Evolutionary conservation across 768 basidiomycete species (phyloP).

Genomic region (Mycena belliarum): DNA sequence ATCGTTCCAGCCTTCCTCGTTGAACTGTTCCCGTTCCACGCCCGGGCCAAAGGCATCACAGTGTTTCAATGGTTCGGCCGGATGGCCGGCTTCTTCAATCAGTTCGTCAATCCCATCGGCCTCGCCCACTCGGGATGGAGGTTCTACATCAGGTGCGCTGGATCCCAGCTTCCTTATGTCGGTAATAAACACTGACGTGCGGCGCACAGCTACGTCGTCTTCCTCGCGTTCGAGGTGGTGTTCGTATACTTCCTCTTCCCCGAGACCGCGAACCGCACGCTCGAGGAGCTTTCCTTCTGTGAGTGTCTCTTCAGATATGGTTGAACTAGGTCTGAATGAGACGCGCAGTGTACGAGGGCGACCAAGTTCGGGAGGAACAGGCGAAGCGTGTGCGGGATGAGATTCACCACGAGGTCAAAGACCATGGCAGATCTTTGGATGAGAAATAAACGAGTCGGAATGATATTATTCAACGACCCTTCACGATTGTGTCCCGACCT

Average conservation of each 20-base stretch:
- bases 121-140: conserved; percentile 59
- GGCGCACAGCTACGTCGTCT: conserved; percentile 43
- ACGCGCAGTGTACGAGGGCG: conserved; percentile 32
- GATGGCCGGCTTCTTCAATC: conserved; percentile 60
- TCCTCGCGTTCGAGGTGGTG: conserved; percentile 51
- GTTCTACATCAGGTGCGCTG: conserved; percentile 50
- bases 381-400: conserved; percentile 31
- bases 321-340: not conserved
- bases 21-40: conserved; percentile 68
- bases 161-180: not conserved
- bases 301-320: conserved; percentile 25
- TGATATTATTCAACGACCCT: no score
- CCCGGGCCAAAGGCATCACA: conserved; percentile 61
- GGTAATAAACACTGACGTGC: not conserved
- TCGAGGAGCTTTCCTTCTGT: conserved; percentile 65
- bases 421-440: not conserved
- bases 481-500: no score
- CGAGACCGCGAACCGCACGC: conserved; percentile 52
- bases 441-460: not conserved
- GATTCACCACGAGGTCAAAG: not conserved
- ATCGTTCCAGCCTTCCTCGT: conserved; percentile 54
- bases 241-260: conserved; percentile 66
- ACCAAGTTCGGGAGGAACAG: conserved; percentile 27
- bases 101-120: conserved; percentile 68
- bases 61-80: conserved; percentile 62